Base-by-base conservation (phyloP, 495 filamentous ascomycete genomes). In the Aspergillus cristatus region DNA sequence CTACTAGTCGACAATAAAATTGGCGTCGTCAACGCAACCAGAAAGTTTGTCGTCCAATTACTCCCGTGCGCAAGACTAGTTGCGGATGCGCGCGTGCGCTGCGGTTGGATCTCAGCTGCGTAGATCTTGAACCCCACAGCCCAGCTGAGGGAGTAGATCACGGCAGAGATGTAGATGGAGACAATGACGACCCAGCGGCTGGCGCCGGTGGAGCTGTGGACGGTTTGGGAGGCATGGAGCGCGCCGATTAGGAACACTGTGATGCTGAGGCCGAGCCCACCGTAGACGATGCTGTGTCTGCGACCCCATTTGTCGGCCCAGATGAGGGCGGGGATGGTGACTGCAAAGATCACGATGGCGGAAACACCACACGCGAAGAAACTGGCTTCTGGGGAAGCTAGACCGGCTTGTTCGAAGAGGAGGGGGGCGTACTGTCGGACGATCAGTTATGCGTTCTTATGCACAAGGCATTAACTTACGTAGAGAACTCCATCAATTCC, bases 1-100 rank as follows among this genome's bases (percentile, higher is more conserved):
- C 62, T 65, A 6, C 67, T 75, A 4, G 63, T 65, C 0, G 70
- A 68, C 11, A 84, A 57, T 12, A 85, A 57, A 6, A 81, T 68
- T 0, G 79, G 81, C 0, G 78, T 78, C 3, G 70, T 67, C 34
- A 83, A 64, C 1, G 79, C 79, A 1, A 83, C 70, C n/a, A 83
- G 47, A 51, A 74, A 83, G 46, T 83, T 83, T 8, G 62, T 45
- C 8, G 62, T 20, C 69, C 71, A 75, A 40, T 76, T 76, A 22
- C 60, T 60, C 6, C 63, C 61, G 43, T 75, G 65, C 1, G 64
- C 54, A 2, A 74, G 44, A 7, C 62, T 57, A 1, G 63, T 69
- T 1, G 72, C 71, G 10, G 59, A 63, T 12, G 73, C 71, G 7
- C 76, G 59, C 3, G 72, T 78, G 16, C 57, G 51, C 29, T 65